Conservation (phyloP, 208 protist species). For the Phytomonas sp. region DNA sequence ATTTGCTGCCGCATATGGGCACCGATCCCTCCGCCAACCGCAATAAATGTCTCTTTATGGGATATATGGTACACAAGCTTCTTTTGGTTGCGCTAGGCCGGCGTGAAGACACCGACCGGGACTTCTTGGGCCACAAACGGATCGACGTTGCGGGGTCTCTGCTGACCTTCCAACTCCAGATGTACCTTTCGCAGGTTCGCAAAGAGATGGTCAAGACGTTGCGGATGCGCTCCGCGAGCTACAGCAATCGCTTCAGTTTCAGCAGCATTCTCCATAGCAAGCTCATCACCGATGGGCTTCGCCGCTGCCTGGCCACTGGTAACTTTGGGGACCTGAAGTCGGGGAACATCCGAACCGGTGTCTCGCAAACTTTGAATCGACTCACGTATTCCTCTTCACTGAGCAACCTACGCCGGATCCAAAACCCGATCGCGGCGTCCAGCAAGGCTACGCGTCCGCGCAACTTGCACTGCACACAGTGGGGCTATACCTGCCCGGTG, state of each 20-base stretch:
- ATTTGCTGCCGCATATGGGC: constrained; percentile 86
- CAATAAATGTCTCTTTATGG: constrained; percentile 96
- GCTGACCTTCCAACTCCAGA: constrained; percentile 87
- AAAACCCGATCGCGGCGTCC: constrained; percentile 97
- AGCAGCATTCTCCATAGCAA: constrained; percentile 93
- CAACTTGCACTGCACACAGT: constrained; percentile 97
- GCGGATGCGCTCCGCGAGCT: constrained; percentile 59
- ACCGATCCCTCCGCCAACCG: constrained; percentile 72
- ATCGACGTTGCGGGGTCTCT: constrained; percentile 96
- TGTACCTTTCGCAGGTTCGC: constrained; percentile 98
- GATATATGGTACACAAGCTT: constrained; percentile 96
- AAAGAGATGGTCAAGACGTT: constrained; percentile 94
- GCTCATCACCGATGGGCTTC: constrained; percentile 93
- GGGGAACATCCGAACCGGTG: constrained; percentile 95
- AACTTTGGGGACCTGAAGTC: constrained; percentile 97
- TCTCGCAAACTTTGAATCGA: constrained; percentile 95
- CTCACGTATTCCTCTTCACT: constrained; percentile 98
- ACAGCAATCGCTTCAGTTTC: constrained; percentile 43
- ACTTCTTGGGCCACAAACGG: constrained; percentile 99
- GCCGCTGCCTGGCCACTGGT: constrained; percentile 96
- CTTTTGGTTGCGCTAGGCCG: constrained; percentile 89
- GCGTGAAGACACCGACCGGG: constrained; percentile 93
- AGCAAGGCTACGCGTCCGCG: constrained; percentile 98
- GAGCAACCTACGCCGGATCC: constrained; percentile 96
- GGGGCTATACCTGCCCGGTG: constrained; percentile 99